Percentiles rank a stretch among this genome's conserved stretches.
phyloP scores from a whole-genome alignment of 176 grass and related monocot species.

The Themeda triandra region DNA sequence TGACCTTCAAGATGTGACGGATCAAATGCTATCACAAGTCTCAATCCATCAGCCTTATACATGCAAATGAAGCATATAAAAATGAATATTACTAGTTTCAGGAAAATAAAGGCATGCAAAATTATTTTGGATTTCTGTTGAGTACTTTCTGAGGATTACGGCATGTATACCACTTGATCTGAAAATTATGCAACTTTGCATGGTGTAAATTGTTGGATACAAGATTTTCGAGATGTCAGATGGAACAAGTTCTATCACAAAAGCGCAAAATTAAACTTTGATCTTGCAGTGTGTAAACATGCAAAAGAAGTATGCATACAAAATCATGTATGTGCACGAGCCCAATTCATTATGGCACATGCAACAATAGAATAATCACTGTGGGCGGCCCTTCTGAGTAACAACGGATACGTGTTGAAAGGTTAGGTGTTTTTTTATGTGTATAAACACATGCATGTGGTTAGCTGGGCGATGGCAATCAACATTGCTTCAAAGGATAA shows the following conservation, averaged over 20 bases:
- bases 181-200: not conserved
- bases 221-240: not conserved
- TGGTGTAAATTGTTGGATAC: not conserved
- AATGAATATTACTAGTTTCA: not conserved
- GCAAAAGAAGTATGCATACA: not conserved
- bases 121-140: not conserved
- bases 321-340: slow-evolving; percentile 8
- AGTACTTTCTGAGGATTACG: not conserved
- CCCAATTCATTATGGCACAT: slow-evolving; percentile 23
- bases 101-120: not conserved
- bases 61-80: not conserved
- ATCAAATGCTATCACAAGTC: not conserved
- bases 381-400: not conserved
- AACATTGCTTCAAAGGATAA: slow-evolving; percentile 28
- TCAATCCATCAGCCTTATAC: not conserved
- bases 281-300: not conserved
- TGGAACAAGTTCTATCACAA: too few relatives aligned
- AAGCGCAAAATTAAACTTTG: not conserved
- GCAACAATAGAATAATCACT: not conserved
- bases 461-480: slow-evolving; percentile 28
- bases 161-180: not conserved
- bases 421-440: not conserved
- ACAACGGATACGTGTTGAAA: not conserved
- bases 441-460: slow-evolving; percentile 29
- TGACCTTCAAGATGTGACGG: not conserved